These are phyloP conservation scores for Lasiodiplodia theobromae DNA, from an alignment of 2,329 filamentous ascomycete species.

Conservation along the genomic window DNA sequence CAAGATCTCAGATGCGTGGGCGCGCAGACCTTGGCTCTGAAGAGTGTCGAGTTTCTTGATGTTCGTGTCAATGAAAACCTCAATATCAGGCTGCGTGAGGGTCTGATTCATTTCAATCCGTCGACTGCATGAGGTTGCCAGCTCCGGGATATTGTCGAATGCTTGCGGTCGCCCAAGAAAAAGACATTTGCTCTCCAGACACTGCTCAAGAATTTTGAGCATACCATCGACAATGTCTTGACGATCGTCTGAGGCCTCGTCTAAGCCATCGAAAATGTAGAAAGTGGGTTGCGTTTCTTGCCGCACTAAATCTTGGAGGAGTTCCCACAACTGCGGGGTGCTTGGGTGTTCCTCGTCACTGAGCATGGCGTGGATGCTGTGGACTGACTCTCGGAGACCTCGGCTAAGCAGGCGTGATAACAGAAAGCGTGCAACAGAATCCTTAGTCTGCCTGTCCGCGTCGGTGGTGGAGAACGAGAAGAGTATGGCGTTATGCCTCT, in stretches of 20 bases:
- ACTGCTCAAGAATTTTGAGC: background rate
- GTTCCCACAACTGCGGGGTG: background rate
- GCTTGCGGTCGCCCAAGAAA: background rate
- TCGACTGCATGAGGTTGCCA: no score
- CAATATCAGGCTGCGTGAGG: background rate
- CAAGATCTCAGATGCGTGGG: background rate
- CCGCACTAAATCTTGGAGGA: background rate
- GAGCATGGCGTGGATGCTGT: no score
- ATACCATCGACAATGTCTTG: background rate
- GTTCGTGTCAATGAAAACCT: background rate
- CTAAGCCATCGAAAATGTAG: conserved; percentile 1
- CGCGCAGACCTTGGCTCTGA: background rate
- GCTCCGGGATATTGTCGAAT: background rate
- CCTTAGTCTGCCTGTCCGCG: background rate
- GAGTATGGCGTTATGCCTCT: background rate
- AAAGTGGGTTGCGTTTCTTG: background rate
- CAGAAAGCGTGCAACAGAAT: background rate
- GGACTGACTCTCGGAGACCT: background rate
- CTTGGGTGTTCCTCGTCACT: background rate
- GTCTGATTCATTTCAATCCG: background rate
- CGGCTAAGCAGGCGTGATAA: background rate
- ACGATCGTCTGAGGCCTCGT: background rate
- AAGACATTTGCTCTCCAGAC: background rate
- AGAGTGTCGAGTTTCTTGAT: background rate
- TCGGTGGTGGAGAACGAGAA: background rate